Evolutionary conservation across 1,284 basidiomycete species (phyloP), one percentile per base, ranked within the genome.

Genomic region (Leccinum pachyderme): DNA sequence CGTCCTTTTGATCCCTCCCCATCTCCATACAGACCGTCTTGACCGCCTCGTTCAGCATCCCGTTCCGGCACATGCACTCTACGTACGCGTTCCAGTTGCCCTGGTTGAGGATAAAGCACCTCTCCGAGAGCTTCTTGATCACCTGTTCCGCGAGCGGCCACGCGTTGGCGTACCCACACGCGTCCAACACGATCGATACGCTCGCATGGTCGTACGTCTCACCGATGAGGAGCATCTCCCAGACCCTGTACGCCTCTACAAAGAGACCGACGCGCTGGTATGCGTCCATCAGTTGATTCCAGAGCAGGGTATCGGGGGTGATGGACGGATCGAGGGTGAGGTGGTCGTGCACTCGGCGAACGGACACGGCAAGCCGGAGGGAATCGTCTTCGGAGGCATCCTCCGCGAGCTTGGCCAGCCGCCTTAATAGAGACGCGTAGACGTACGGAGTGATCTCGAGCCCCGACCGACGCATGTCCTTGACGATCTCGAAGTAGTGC

Each of bases 241-340:
- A 98, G 11, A 97, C 80, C 29, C 85, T 80, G 62, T 85, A 83
- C 7, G 90, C 87, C 58, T 90, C 85, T 1, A 73, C 75, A 56
- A 86, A 87, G 53, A 83, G 84, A 3, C 84, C 86, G 4, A 86
- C 79, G 24, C 86, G 84, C 62, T 90, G 86, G 72, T 97, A 98
- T 2, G 92, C 88, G 68, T 92, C 86, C 90, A 98, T 93, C 55
- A 98, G 76, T 61, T 91, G 83, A 66, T 95, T 96, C 78, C 90
- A 86, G n/a, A 95, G 77, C 1, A 77, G 73, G 11, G 84, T 77
- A 64, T 95, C 89, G 3, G 92, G 90, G 22, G 83, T 80, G 57
- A 96, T 75, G 18, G 80, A 78, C 8, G 86, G 78, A 65, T 97
- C 93, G 43, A 94, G 76, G 47, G 86, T 87, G 62, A 97, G 78